Evolutionary conservation across 2,329 filamentous ascomycete species (phyloP).

Genomic region (Elsinoe batatas): DNA sequence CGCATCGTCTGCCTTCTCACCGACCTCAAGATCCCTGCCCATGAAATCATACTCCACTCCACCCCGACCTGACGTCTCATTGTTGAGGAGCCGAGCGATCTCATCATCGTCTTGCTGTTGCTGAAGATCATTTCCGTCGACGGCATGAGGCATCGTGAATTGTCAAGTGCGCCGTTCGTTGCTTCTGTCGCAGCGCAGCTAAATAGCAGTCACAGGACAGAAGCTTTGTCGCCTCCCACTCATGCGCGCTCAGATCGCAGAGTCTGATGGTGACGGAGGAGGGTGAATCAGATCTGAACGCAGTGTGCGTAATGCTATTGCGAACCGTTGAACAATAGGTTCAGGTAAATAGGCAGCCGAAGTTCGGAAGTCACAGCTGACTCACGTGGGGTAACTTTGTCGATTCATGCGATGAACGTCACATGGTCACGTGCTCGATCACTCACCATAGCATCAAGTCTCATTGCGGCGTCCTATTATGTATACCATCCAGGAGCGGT

Average conservation of each 20-base stretch:
- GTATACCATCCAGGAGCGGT: too few relatives aligned
- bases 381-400: background rate
- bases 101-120: conserved; percentile 22
- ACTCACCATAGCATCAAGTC: too few relatives aligned
- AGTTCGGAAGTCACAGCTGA: background rate
- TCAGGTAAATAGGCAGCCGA: background rate
- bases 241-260: background rate
- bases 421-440: too few relatives aligned
- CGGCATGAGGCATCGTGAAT: conserved; percentile 30
- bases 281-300: background rate
- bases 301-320: background rate
- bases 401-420: background rate
- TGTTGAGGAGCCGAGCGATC: conserved; percentile 23
- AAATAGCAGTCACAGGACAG: background rate
- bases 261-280: background rate
- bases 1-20: conserved; percentile 84
- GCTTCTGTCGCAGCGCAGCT: background rate
- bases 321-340: background rate
- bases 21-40: conserved; percentile 33
- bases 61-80: conserved; percentile 18
- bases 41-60: conserved; percentile 22
- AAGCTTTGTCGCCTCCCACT: background rate
- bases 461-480: too few relatives aligned
- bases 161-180: background rate
- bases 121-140: conserved; percentile 19